Evolutionary conservation across 2,329 filamentous ascomycete genomes (phyloP).

Genomic region (Fusarium marasasianum): DNA sequence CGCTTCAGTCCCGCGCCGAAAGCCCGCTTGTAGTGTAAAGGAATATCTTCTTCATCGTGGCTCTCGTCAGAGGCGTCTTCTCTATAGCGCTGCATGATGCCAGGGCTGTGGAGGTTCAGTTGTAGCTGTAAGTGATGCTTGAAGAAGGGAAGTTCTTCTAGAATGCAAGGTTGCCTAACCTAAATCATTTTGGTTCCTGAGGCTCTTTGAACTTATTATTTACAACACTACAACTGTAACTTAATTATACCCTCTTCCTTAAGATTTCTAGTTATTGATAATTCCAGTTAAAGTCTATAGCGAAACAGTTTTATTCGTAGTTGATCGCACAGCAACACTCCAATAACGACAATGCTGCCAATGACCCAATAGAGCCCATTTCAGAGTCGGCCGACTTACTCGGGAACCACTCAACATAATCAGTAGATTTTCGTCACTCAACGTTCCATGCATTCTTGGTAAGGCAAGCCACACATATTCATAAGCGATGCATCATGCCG

Average conservation of each 20-base stretch:
- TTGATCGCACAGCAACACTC: no score
- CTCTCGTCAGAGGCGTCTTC: constrained; percentile 37
- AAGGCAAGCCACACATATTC: constrained; percentile 22
- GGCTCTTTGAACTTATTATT: background rate
- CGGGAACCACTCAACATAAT: background rate
- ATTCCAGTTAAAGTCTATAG: background rate
- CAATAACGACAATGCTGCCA: background rate
- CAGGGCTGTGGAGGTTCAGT: no score
- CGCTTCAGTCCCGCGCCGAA: constrained; percentile 67
- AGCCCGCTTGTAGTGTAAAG: constrained; percentile 62
- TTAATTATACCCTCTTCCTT: background rate
- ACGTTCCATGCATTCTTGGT: constrained; percentile 24
- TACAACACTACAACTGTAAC: background rate
- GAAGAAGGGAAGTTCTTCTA: background rate
- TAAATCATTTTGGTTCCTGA: background rate
- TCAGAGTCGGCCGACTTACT: constrained; percentile 6
- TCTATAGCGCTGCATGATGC: constrained; percentile 42
- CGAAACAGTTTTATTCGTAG: no score
- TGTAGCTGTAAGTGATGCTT: background rate
- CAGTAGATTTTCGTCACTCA: background rate
- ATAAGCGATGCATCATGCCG: constrained; percentile 14
- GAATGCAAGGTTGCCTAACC: background rate
- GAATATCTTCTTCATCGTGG: constrained; percentile 57
- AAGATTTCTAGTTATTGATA: background rate
- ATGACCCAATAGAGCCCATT: background rate